Evolutionary conservation across 1,284 basidiomycete genomes (phyloP).

Genomic region (Amylostereum areolatum): DNA sequence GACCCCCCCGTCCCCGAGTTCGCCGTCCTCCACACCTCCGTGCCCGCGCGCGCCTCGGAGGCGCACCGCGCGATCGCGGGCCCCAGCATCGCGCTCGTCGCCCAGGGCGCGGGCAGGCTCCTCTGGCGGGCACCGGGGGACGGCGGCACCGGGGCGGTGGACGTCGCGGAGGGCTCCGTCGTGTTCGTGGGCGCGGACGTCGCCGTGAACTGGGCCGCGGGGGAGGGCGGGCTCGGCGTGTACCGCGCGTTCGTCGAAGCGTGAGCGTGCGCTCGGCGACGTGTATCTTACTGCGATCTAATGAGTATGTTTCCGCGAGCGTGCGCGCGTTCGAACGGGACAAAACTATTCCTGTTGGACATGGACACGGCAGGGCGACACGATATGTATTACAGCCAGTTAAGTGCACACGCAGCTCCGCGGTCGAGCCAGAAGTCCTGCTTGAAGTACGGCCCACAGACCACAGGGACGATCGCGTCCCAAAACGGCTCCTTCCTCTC

Average conservation of each 20-base stretch:
- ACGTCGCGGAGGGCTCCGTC: slow-evolving; percentile 67
- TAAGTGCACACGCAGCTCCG: too few species aligned
- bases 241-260: slow-evolving; percentile 75
- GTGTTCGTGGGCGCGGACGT: slow-evolving; percentile 80
- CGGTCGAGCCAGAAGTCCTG: too few species aligned
- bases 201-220: slow-evolving; percentile 40
- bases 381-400: too few species aligned
- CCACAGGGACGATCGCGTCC: too few species aligned
- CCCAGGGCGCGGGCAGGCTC: slow-evolving; percentile 61
- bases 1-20: slow-evolving; percentile 96
- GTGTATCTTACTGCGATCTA: too few species aligned
- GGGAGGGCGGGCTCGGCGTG: slow-evolving; percentile 40
- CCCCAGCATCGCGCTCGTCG: slow-evolving; percentile 81
- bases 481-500: too few species aligned
- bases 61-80: slow-evolving; percentile 64
- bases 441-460: too few species aligned
- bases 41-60: slow-evolving; percentile 45
- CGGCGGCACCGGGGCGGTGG: slow-evolving; percentile 30
- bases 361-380: too few species aligned
- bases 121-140: slow-evolving; percentile 26
- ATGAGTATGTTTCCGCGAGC: too few species aligned
- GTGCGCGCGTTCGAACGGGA: too few species aligned
- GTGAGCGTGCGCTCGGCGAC: too few species aligned
- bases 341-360: too few species aligned
- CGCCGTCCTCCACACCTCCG: slow-evolving; percentile 66